Evolutionary conservation across 805 yeast species (phyloP).

Genomic region (Blastobotrys peoriensis): DNA sequence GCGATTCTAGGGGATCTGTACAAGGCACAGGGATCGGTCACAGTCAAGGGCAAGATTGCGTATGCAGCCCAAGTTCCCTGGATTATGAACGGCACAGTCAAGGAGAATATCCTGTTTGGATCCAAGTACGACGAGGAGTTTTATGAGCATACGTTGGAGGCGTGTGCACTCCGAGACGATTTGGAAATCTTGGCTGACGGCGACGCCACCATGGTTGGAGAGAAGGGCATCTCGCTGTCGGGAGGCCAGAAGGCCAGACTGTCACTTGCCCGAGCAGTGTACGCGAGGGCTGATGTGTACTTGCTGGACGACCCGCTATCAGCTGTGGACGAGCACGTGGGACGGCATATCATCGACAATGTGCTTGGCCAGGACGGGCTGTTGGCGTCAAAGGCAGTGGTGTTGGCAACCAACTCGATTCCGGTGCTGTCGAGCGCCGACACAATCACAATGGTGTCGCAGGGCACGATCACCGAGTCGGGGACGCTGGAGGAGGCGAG

Average conservation of each 20-base stretch:
- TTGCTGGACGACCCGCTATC: slow-evolving; percentile 73
- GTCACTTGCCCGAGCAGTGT: slow-evolving; percentile 72
- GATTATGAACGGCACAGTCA: slow-evolving; percentile 92
- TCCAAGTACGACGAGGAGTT: slow-evolving; percentile 41
- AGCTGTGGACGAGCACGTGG: slow-evolving; percentile 85
- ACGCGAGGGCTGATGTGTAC: slow-evolving; percentile 59
- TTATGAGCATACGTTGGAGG: slow-evolving; percentile 50
- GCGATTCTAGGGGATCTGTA: slow-evolving; percentile 78
- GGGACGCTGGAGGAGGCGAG: slow-evolving; percentile 29
- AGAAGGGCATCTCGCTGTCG: slow-evolving; percentile 77
- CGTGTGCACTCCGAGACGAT: slow-evolving; percentile 65
- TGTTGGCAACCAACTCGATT: slow-evolving; percentile 83
- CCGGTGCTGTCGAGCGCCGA: slow-evolving; percentile 74
- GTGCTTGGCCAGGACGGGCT: slow-evolving; percentile 81
- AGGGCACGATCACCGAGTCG: slow-evolving; percentile 35
- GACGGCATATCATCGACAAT: slow-evolving; percentile 66
- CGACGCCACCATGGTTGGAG: slow-evolving; percentile 76
- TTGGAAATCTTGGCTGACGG: slow-evolving; percentile 65
- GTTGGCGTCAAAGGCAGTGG: slow-evolving; percentile 62
- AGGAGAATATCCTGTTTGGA: slow-evolving; percentile 71
- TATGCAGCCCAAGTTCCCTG: slow-evolving; percentile 91
- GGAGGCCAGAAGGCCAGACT: slow-evolving; percentile 88
- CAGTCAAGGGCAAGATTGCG: slow-evolving; percentile 71
- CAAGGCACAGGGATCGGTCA: slow-evolving; percentile 66
- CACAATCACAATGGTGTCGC: slow-evolving; percentile 59